These are phyloP conservation scores for Trichothecium roseum DNA, from an alignment of 2,329 filamentous ascomycete genomes.

Conservation along the genomic window DNA sequence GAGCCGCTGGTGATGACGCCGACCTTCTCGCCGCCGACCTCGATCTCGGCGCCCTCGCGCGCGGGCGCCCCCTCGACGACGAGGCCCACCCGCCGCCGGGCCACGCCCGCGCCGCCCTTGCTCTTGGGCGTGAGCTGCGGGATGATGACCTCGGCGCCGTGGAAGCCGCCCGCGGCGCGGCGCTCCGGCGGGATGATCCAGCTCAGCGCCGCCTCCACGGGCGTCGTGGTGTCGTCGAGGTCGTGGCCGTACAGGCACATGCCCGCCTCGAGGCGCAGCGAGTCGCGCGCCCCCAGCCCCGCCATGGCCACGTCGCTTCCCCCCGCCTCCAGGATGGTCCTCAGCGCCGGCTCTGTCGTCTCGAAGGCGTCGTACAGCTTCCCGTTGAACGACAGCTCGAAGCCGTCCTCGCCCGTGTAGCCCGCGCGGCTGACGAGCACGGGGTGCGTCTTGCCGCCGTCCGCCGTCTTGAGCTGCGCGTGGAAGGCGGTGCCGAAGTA, in stretches of 20 bases:
- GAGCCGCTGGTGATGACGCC: constrained; percentile 82
- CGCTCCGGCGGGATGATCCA: constrained; percentile 85
- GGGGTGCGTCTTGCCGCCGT: constrained; percentile 29
- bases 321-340: constrained; percentile 57
- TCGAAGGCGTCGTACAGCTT: constrained; percentile 28
- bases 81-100: constrained; percentile 68
- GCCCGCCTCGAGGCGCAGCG: constrained; percentile 84
- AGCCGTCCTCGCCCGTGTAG: constrained; percentile 97
- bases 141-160: constrained; percentile 71
- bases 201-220: constrained; percentile 43
- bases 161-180: constrained; percentile 60
- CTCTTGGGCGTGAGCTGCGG: constrained; percentile 63
- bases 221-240: constrained; percentile 64
- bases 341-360: constrained; percentile 44
- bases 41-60: constrained; percentile 75
- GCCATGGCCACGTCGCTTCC: constrained; percentile 63
- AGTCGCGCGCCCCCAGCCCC: constrained; percentile 84
- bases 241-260: constrained; percentile 99
- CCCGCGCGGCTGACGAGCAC: constrained; percentile 73
- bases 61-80: constrained; percentile 79
- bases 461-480: constrained; percentile 52
- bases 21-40: constrained; percentile 55
- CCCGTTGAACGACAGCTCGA: constrained; percentile 74
- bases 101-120: constrained; percentile 61
- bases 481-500: constrained; percentile 73